These are phyloP conservation scores for Croton laevigatus DNA, from an alignment of 441 rosid species.

Conservation along the genomic window DNA sequence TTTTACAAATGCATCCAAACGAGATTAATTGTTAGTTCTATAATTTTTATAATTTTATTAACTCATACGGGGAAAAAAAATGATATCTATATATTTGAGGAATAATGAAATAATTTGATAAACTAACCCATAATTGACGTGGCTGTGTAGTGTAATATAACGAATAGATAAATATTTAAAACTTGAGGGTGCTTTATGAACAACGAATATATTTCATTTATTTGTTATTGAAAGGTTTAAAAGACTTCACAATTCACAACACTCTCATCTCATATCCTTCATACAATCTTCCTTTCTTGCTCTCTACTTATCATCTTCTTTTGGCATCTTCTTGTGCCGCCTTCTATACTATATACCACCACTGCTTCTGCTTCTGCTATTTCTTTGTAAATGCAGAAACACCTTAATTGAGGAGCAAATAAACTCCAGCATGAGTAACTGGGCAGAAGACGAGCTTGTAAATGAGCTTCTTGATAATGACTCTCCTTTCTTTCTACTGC, in stretches of 20 bases:
- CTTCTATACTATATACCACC: not conserved
- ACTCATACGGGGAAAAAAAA: too few species aligned
- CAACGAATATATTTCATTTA: too few species aligned
- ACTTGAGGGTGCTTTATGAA: too few species aligned
- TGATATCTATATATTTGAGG: too few species aligned
- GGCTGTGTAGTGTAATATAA: too few species aligned
- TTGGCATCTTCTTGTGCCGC: slow-evolving; percentile 16
- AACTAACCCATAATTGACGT: too few species aligned
- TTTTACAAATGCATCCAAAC: not conserved
- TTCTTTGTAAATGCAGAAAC: slow-evolving; percentile 1
- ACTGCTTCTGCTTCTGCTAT: not conserved
- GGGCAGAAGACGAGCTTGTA: slow-evolving; percentile 38
- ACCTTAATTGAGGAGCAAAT: slow-evolving; percentile 8
- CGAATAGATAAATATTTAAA: too few species aligned
- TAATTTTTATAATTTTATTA: too few species aligned
- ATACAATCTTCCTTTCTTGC: slow-evolving; percentile 12
- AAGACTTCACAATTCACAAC: slow-evolving; percentile 27
- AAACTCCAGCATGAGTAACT: slow-evolving; percentile 12
- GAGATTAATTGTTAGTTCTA: too few species aligned
- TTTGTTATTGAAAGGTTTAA: slow-evolving; percentile 11
- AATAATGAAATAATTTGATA: too few species aligned
- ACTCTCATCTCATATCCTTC: slow-evolving; percentile 21
- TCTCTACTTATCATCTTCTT: slow-evolving; percentile 18
- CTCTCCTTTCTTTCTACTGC: slow-evolving; percentile 37
- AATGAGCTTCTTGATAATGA: slow-evolving; percentile 45